Base-by-base conservation (phyloP, 1,139 yeast genomes). In the Candida tunisiensis region DNA sequence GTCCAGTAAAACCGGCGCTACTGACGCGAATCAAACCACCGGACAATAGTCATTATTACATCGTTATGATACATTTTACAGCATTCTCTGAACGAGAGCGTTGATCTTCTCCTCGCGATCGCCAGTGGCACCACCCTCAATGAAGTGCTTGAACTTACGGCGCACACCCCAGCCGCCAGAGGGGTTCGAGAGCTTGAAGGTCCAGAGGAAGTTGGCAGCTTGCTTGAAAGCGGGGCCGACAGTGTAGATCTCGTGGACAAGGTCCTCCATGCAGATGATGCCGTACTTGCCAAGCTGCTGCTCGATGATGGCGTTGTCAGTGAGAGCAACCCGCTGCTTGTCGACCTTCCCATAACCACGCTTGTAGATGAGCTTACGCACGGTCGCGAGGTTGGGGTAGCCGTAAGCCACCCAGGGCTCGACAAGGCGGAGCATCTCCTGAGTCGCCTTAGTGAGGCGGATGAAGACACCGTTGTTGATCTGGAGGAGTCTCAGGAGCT, bases 61-160 rank as follows among this genome's bases (percentile, higher is more conserved):
- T n/a, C n/a, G n/a, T n/a, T n/a, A n/a, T n/a, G n/a, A n/a, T n/a
- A n/a, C n/a, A n/a, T n/a, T 14, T 64, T 75, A 78, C 80, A 74
- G 74, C 88, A 77, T 78, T 62, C 83, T 78, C 71, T 82, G 79
- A 58, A 85, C 82, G 65, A 85, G 75, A 62, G 78, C 75, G 74
- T 85, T 85, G 67, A 85, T 85, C 79, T 69, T 74, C 57, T 82
- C 78, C 68, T 83, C 95, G 69, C 95, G 80, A 92, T 85, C 83
- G 74, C 96, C 96, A 64, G 82, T 70, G 67, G 93, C 77, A 74
- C 96, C 96, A 72, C 95, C 94, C 72, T 85, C 94, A 74, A 85
- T 80, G 60, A 79, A 85, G 69, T 85, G 95, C 71, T 74, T 74
- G 92, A 85, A 85, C 73, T 85, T 85, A 78, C 95, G 80, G 57